Conservation (phyloP, 768 basidiomycete species). For the Mycena epipterygia region DNA sequence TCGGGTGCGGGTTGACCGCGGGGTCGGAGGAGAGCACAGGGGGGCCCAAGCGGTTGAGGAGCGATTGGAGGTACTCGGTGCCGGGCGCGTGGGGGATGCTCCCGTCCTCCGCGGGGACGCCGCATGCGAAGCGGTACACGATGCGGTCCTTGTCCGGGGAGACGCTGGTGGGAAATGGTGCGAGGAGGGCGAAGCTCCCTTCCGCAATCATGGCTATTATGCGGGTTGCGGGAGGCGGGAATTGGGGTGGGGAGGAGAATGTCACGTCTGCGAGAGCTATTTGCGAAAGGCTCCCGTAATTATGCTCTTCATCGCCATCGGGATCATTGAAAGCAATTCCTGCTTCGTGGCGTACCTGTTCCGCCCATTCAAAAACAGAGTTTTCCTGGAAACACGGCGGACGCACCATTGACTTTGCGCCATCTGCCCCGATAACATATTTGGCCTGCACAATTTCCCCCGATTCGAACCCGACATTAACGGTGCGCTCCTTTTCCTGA, state of each 20-base stretch:
- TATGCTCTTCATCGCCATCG: constrained; percentile 41
- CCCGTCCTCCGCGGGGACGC: constrained; percentile 51
- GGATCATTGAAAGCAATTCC: constrained; percentile 63
- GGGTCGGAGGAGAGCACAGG: constrained; percentile 48
- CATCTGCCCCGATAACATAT: constrained; percentile 68
- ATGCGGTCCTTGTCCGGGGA: constrained; percentile 38
- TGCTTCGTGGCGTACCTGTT: constrained; percentile 57
- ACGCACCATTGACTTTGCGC: constrained; percentile 59
- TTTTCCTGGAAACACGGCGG: not conserved
- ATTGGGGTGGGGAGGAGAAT: constrained; percentile 45
- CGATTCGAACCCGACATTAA: constrained; percentile 62
- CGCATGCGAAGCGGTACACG: constrained; percentile 57
- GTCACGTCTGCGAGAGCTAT: constrained; percentile 64
- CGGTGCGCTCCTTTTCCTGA: constrained; percentile 35
- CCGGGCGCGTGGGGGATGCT: constrained; percentile 54
- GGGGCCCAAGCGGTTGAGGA: constrained; percentile 57
- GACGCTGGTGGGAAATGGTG: constrained; percentile 49
- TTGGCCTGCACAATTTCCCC: constrained; percentile 58
- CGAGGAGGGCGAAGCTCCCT: constrained; percentile 48
- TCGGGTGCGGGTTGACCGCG: constrained; percentile 47
- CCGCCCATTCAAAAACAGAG: not conserved
- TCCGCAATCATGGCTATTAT: constrained; percentile 41
- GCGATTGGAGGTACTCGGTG: constrained; percentile 57
- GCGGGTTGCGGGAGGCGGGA: constrained; percentile 38
- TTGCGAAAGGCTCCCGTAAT: constrained; percentile 49